phyloP scores from a whole-genome alignment of 2,329 filamentous ascomycete genomes.

The Fusarium verticillioides region DNA sequence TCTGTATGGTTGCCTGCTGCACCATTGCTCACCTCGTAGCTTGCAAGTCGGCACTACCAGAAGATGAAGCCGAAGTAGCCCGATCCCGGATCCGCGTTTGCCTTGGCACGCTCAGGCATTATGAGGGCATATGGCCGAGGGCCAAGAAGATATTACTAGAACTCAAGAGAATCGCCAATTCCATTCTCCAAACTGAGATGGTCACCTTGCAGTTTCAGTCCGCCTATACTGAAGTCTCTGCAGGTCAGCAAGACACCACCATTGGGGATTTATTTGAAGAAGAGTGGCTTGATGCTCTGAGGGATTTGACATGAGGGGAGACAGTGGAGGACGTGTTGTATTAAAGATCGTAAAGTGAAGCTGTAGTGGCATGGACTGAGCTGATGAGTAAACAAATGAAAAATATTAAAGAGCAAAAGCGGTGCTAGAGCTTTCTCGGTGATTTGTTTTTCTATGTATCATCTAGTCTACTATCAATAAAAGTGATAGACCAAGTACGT shows the following conservation, averaged over 20 bases:
- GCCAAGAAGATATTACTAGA: not conserved
- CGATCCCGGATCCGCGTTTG: not conserved
- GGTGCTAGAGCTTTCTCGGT: not conserved
- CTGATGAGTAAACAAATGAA: too few relatives aligned
- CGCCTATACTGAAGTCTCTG: not conserved
- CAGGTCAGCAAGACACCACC: not conserved
- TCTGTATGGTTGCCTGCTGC: not conserved
- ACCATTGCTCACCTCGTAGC: not conserved
- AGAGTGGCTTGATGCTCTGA: not conserved
- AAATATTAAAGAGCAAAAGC: too few relatives aligned
- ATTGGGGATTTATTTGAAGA: not conserved
- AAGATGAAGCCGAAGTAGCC: not conserved
- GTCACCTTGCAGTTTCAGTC: not conserved
- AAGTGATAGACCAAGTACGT: not conserved
- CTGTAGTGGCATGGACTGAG: too few relatives aligned
- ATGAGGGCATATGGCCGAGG: not conserved
- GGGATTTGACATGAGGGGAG: not conserved
- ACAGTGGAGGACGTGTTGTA: not conserved
- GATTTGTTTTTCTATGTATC: not conserved
- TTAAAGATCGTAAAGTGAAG: too few relatives aligned
- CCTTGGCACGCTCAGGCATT: not conserved
- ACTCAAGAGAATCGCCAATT: not conserved
- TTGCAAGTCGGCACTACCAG: not conserved
- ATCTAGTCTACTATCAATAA: too few relatives aligned
- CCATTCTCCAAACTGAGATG: not conserved